phyloP scores from a whole-genome alignment of 2,329 filamentous ascomycete genomes.

The Talaromyces sp. region DNA sequence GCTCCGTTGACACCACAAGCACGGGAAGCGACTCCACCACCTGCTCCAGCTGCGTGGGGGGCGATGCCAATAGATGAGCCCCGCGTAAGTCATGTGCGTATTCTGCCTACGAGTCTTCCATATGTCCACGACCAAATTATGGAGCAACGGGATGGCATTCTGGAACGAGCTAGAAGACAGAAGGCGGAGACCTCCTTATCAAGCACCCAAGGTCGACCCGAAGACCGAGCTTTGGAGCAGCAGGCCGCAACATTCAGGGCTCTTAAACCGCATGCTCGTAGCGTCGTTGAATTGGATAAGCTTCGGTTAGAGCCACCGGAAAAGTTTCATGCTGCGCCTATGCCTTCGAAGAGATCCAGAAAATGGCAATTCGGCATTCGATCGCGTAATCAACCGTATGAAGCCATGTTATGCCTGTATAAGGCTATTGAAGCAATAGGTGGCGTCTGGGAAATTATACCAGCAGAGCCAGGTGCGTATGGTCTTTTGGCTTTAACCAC shows the following conservation, averaged over 20 bases:
- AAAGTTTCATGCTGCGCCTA: slow-evolving; percentile 43
- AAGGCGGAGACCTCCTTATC: slow-evolving; percentile 35
- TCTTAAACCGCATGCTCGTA: slow-evolving; percentile 78
- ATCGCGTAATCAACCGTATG: slow-evolving; percentile 86
- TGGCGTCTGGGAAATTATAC: slow-evolving; percentile 71
- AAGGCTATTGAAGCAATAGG: slow-evolving; percentile 83
- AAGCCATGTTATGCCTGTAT: slow-evolving; percentile 93
- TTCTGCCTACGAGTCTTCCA: slow-evolving; percentile 84
- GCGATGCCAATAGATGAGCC: slow-evolving; percentile 40
- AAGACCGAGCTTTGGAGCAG: slow-evolving; percentile 54
- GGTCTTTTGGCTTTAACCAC: not conserved
- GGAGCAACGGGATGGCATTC: slow-evolving; percentile 48
- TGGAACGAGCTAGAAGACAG: slow-evolving; percentile 40
- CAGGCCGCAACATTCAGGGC: slow-evolving; percentile 75
- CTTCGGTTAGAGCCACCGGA: slow-evolving; percentile 55
- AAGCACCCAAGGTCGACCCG: slow-evolving; percentile 19
- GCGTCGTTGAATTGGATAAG: slow-evolving; percentile 61
- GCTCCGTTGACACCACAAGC: slow-evolving; percentile 20
- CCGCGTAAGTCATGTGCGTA: slow-evolving; percentile 78
- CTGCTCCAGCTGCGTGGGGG: slow-evolving; percentile 20
- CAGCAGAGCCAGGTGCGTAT: slow-evolving; percentile 34
- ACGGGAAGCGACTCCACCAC: slow-evolving; percentile 22
- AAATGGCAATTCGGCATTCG: slow-evolving; percentile 98
- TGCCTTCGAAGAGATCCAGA: slow-evolving; percentile 60
- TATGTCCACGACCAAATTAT: slow-evolving; percentile 88